A percentile compares a stretch with the other conserved stretches of the same genome.
These are phyloP conservation scores for Dactylellina drechsleri DNA, from an alignment of 2,329 filamentous ascomycete species.

Conservation along the genomic window DNA sequence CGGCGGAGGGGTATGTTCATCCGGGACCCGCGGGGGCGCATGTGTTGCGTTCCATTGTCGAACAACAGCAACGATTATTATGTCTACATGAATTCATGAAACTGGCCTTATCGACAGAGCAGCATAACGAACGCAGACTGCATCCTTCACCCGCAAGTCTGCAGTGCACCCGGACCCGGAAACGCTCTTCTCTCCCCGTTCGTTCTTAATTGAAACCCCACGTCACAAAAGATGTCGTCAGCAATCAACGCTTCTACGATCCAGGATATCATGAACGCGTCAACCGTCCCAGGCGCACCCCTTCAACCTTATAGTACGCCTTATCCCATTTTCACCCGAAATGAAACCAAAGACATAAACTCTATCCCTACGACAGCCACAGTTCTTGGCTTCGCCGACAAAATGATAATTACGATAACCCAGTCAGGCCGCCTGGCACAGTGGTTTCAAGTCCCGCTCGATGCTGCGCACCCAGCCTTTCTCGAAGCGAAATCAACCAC, in stretches of 20 bases:
- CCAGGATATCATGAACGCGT: conserved; percentile 52
- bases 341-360: conserved; percentile 65
- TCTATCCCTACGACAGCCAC: conserved; percentile 77
- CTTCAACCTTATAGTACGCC: conserved; percentile 47
- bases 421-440: conserved; percentile 87
- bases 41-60: conserved; percentile 29
- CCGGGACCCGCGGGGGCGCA: background rate
- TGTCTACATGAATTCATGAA: background rate
- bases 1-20: conserved; percentile 11
- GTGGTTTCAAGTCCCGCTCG: conserved; percentile 87
- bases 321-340: conserved; percentile 50
- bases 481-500: conserved; percentile 65
- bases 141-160: too few species aligned
- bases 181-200: background rate
- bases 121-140: background rate
- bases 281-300: conserved; percentile 32
- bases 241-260: conserved; percentile 39
- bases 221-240: conserved; percentile 41
- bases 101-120: background rate
- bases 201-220: background rate
- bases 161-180: too few species aligned
- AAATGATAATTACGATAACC: conserved; percentile 86
- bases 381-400: conserved; percentile 82
- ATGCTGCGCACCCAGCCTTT: conserved; percentile 72
- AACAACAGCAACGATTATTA: background rate